Conservation (phyloP, 2,329 filamentous ascomycete species). For the Diplodia seriata region DNA sequence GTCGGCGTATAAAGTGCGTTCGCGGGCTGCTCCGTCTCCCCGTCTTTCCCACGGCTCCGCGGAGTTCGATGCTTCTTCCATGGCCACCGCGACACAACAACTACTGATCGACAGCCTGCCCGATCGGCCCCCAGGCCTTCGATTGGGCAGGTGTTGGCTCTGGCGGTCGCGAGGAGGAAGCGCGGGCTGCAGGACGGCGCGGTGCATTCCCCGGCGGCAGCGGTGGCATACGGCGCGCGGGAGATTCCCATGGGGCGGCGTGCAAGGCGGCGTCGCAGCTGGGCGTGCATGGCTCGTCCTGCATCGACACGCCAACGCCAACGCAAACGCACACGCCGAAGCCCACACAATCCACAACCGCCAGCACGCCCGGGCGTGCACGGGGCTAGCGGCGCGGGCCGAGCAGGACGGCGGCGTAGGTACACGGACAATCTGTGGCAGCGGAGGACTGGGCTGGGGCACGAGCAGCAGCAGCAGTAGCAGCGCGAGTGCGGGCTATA, state of each 20-base stretch:
- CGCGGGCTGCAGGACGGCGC: constrained; percentile 23
- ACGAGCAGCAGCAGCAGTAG: neutral
- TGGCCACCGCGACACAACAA: no score
- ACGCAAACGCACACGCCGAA: no score
- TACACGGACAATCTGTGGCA: neutral
- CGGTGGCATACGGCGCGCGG: neutral
- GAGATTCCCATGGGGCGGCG: constrained; percentile 11
- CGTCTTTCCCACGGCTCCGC: no score
- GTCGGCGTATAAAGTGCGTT: no score
- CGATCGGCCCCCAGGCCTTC: neutral
- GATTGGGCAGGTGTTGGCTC: constrained; percentile 5
- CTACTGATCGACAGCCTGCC: no score
- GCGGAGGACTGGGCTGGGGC: neutral
- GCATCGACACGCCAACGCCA: no score
- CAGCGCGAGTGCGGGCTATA: neutral
- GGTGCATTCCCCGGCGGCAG: neutral
- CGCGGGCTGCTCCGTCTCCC: no score
- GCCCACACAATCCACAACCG: no score
- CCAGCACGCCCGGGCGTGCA: neutral
- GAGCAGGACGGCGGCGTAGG: neutral
- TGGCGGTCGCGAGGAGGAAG: neutral
- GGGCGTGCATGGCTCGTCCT: neutral
- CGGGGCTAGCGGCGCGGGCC: constrained; percentile 18
- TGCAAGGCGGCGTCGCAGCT: neutral
- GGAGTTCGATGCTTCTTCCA: no score